Base-by-base conservation (phyloP, 202 grass and related monocot species). In the Schoenoplectus tabernaemontani region DNA sequence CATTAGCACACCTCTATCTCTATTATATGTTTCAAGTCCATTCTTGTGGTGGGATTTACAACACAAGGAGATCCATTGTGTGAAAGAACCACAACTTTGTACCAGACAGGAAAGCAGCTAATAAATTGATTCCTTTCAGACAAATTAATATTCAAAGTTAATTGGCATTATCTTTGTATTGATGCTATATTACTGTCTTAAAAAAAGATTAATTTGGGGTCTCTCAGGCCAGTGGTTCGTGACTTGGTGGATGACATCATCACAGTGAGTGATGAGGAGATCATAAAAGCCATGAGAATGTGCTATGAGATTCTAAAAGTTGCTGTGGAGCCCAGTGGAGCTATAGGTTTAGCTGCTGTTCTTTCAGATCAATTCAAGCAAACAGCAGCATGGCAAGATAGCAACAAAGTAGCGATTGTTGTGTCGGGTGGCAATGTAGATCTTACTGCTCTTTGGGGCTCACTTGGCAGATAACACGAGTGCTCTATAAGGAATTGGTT, bases 221-320 rank as follows among this genome's bases (percentile, higher is more conserved):
- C 23, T 85, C 70, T 67, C 58, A 97, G 93, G 93, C 91, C 91
- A 0, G 89, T 93, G 77, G 91, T 97, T 48, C 83, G 89, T 30
- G 91, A 97, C 77, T 90, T 93, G 68, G 91, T 97, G 69, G 91
- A 93, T n/a, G 93, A 88, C 42, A 82, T 97, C 62, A 93, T 93
- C 10, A 84, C 90, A 1, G 93, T 97, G 12, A 91, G 84, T 66
- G 93, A 97, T 36, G 81, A 41, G 24, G 89, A 86, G 10, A 93
- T 97, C 38, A 83, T 93, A 24, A 84, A 91, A 2, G 93, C 93
- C 57, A 97, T 91, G 93, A 89, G 83, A 87, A 85, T 93, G 87
- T 93, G 91, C 59, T 97, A 93, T 0, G 89, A 93, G 85, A 88
- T 91, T 50, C 79, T 97, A 50, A 97, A 97, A 81, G 83, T 97